Evolutionary conservation across 1,284 basidiomycete species (phyloP), one percentile per base, ranked within the genome.

Genomic region (Golubevia pallescens): DNA sequence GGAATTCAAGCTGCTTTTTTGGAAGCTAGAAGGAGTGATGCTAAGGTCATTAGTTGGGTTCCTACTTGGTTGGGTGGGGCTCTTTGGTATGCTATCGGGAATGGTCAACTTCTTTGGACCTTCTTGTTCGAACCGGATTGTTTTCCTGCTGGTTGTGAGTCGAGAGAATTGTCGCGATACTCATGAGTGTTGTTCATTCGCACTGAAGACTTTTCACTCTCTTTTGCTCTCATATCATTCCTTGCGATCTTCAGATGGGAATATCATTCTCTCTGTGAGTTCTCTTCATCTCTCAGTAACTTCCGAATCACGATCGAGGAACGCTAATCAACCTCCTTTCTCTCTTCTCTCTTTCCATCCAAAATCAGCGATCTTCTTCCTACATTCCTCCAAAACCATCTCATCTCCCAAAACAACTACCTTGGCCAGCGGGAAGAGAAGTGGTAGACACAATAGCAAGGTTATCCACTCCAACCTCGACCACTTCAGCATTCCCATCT

Each of bases 71-170:
- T 75, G 34, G 74, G 77, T 28, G 68, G 65, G 6, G 67, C 66
- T 0, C 70, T 80, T 34, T 72, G 77, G 48, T 81, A 78, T 60
- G 77, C 77, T 2, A n/a, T 81, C 6, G 62, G 68, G 14, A 81
- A 81, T 63, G 79, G 70, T 19, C 75, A 80, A 62, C 63, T 81
- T 62, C 63, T 81, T 1, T 78, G 73, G 69, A 68, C 70, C 7
- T 78, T 78, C 63, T 58, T 81, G 3, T 80, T 81, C 61, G 74
- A 81, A 57, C 70, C 71, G 6, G 62, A 66, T 13, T 69, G 68
- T 59, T 80, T 81, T 65, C 77, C 77, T 0, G 20, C 28, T 13
- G 65, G 70, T 8, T 81, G 72, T 63, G 70, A 48, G 42, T 48
- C 13, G 16, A 48, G 42, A 48, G 42, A 48, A 10, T 48, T 10